Conservation (phyloP, 202 grass and related monocot genomes). For the Zizania palustris region DNA sequence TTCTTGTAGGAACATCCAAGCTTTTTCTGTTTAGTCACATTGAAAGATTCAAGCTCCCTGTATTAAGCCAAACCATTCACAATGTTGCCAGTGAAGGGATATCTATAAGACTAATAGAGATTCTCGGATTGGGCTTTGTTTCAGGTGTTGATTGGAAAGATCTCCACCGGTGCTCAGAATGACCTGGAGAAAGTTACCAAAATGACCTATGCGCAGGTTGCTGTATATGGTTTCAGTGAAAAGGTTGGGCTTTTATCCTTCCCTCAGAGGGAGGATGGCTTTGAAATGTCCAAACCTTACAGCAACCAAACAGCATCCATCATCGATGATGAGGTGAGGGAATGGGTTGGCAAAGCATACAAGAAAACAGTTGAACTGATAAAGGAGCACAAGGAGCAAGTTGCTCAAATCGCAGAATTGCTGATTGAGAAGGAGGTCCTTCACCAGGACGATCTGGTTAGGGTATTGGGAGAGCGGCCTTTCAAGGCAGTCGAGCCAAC, state of each 20-base stretch:
- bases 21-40: too few species aligned
- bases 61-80: not conserved
- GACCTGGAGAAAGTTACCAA: conserved; percentile 94
- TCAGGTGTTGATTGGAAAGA: conserved; percentile 83
- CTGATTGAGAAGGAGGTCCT: conserved; percentile 95
- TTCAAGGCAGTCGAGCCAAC: conserved; percentile 75
- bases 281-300: conserved; percentile 93
- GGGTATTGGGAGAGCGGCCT: conserved; percentile 77
- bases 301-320: conserved; percentile 93
- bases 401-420: conserved; percentile 71
- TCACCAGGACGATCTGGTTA: conserved; percentile 82
- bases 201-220: conserved; percentile 92
- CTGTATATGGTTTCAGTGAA: conserved; percentile 91
- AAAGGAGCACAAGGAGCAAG: conserved; percentile 82
- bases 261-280: conserved; percentile 89
- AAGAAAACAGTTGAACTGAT: conserved; percentile 70
- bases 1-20: too few species aligned
- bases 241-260: conserved; percentile 98
- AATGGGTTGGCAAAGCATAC: conserved; percentile 90
- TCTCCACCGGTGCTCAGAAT: conserved; percentile 88
- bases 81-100: not conserved
- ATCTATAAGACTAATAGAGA: not conserved
- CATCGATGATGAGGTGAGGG: conserved; percentile 85
- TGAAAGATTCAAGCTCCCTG: not conserved
- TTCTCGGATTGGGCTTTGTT: conserved; percentile 9